Percentiles rank a stretch among this genome's conserved stretches.
Evolutionary conservation across 345 rosid genomes (phyloP).

Genomic region (Corchorus capsularis): DNA sequence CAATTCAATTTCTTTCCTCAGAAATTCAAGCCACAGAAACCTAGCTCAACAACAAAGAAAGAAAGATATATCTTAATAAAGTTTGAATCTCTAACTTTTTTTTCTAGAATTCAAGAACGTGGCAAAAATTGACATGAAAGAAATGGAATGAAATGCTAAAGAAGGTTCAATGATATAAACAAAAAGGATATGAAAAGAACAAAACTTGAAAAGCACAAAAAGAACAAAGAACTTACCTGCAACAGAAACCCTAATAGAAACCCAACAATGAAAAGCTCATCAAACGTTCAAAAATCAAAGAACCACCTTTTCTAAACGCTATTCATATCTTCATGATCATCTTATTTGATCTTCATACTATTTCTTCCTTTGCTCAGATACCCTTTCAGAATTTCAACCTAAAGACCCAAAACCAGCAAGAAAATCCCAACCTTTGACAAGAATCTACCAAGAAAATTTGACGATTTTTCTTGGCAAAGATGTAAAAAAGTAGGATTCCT

Average conservation of each 20-base stretch:
- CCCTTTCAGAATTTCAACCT: slow-evolving; percentile 28
- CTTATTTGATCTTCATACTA: slow-evolving; percentile 34
- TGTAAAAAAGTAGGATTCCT: slow-evolving; percentile 5
- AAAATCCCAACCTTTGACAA: slow-evolving; percentile 26
- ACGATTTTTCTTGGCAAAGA: slow-evolving; percentile 20
- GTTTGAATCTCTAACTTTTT: neutral
- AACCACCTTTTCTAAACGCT: slow-evolving; percentile 9
- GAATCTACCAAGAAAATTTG: slow-evolving; percentile 34
- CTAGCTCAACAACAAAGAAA: slow-evolving; percentile 22
- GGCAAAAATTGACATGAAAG: slow-evolving; percentile 8
- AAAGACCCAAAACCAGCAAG: slow-evolving; percentile 42
- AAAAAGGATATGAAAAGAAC: neutral
- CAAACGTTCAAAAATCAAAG: slow-evolving; percentile 29
- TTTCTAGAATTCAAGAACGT: slow-evolving; percentile 14
- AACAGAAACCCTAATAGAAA: slow-evolving; percentile 36
- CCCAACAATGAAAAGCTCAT: slow-evolving; percentile 12
- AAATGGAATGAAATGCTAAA: slow-evolving; percentile 15
- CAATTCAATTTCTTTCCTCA: neutral
- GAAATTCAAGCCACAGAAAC: slow-evolving; percentile 16
- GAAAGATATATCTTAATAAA: neutral
- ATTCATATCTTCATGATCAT: slow-evolving; percentile 28
- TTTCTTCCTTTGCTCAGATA: slow-evolving; percentile 14
- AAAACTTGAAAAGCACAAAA: slow-evolving; percentile 17
- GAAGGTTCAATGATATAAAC: neutral
- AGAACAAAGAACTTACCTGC: slow-evolving; percentile 18